Evolutionary conservation across 495 filamentous ascomycete species (phyloP).

Genomic region (Xanthoparmelia taractica): DNA sequence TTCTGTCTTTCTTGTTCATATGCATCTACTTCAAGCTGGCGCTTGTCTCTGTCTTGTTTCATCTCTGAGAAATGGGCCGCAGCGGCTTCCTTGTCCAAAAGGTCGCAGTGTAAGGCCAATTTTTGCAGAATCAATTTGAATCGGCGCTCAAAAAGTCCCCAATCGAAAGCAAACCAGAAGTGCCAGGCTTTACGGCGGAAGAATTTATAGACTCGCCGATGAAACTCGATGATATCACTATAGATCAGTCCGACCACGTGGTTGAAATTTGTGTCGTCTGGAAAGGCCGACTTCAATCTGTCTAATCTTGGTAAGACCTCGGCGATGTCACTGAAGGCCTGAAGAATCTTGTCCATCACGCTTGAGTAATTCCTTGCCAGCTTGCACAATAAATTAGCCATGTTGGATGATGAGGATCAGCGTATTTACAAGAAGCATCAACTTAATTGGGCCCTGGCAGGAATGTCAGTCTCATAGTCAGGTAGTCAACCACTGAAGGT

Average conservation of each 20-base stretch:
- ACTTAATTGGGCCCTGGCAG: slow-evolving; percentile 32
- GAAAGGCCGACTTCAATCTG: slow-evolving; percentile 26
- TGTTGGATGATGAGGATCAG: not conserved
- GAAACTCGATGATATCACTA: slow-evolving; percentile 38
- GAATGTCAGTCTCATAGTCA: not conserved
- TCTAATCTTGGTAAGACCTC: slow-evolving; percentile 33
- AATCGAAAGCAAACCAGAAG: slow-evolving; percentile 31
- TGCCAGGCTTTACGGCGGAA: slow-evolving; percentile 29
- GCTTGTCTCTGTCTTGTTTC: not conserved
- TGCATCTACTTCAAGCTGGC: slow-evolving; percentile 10
- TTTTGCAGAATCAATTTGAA: slow-evolving; percentile 36
- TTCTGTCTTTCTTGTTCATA: not conserved
- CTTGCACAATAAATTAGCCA: slow-evolving; percentile 11
- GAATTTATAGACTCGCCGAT: slow-evolving; percentile 39
- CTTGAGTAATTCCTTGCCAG: slow-evolving; percentile 32
- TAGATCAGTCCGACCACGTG: slow-evolving; percentile 36
- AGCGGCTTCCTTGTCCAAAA: slow-evolving; percentile 34
- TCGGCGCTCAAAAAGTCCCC: slow-evolving; percentile 35
- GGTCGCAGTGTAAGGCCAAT: slow-evolving; percentile 30
- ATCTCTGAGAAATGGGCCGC: slow-evolving; percentile 28
- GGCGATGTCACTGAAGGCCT: slow-evolving; percentile 35
- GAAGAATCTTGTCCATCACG: slow-evolving; percentile 37
- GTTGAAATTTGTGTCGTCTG: slow-evolving; percentile 32
- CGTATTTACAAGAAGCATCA: slow-evolving; percentile 33
- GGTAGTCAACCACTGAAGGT: not conserved